These are phyloP conservation scores for Boletus insuetus DNA, from an alignment of 768 basidiomycete species.

Conservation along the genomic window DNA sequence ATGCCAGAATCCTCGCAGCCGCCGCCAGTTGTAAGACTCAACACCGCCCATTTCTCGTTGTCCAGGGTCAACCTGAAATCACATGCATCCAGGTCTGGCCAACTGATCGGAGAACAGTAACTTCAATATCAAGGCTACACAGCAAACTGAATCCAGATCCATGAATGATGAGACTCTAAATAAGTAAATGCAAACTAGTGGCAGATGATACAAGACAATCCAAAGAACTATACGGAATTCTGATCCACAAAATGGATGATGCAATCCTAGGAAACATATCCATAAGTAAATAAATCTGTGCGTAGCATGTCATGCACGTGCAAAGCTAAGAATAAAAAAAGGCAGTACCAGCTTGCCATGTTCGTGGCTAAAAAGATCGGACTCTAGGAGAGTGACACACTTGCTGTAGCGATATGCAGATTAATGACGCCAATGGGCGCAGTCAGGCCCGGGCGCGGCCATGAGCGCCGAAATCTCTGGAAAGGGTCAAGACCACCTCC, in stretches of 20 bases:
- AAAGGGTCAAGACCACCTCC: conserved; percentile 45
- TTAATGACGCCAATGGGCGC: neutral
- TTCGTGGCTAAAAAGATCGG: neutral
- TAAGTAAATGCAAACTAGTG: neutral
- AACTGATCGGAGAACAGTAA: neutral
- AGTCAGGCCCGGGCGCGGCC: neutral
- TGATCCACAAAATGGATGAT: conserved; percentile 1
- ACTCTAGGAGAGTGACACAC: neutral
- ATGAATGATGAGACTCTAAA: neutral
- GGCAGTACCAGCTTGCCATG: conserved; percentile 13
- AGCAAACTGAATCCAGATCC: conserved; percentile 4
- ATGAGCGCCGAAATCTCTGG: conserved; percentile 28
- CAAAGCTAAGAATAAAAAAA: neutral
- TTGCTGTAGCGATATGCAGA: conserved; percentile 4
- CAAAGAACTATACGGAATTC: neutral
- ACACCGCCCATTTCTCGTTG: no score
- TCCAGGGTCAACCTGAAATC: no score
- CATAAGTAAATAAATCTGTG: conserved; percentile 5
- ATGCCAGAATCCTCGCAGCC: no score
- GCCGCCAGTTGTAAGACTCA: no score
- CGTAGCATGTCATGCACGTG: neutral
- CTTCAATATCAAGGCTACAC: neutral
- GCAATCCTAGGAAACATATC: conserved; percentile 8
- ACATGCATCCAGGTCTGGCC: no score
- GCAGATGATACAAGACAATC: neutral